phyloP scores from a whole-genome alignment of 2,329 filamentous ascomycete species.

The Cadophora malorum region DNA sequence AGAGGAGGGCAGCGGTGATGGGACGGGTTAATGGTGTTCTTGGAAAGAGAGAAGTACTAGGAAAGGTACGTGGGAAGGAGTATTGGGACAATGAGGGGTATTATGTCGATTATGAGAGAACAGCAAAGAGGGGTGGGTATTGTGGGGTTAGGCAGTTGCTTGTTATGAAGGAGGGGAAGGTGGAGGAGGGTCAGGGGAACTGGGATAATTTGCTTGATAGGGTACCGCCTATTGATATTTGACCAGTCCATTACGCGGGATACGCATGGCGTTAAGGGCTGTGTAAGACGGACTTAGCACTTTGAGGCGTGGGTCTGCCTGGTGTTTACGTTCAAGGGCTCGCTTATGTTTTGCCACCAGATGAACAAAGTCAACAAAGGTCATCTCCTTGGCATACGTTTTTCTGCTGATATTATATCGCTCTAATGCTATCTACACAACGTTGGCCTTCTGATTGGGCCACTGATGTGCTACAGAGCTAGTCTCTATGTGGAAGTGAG shows the following conservation, averaged over 20 bases:
- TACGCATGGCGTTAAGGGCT: too few species aligned
- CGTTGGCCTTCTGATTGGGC: neutral
- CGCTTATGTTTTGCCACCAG: too few species aligned
- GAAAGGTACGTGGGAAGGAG: slow-evolving; percentile 31
- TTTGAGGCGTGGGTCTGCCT: neutral
- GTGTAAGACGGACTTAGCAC: neutral
- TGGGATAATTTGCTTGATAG: slow-evolving; percentile 44
- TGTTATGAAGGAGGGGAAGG: slow-evolving; percentile 47
- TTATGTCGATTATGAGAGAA: slow-evolving; percentile 52
- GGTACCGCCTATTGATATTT: slow-evolving; percentile 39
- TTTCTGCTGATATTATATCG: too few species aligned
- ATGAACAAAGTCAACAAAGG: too few species aligned
- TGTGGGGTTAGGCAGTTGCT: slow-evolving; percentile 61
- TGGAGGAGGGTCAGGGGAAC: slow-evolving; percentile 42
- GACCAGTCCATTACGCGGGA: neutral
- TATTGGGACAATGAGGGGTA: slow-evolving; percentile 44
- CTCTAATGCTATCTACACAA: too few species aligned
- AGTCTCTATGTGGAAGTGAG: slow-evolving; percentile 5
- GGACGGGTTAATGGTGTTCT: too few species aligned
- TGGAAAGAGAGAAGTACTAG: slow-evolving; percentile 40
- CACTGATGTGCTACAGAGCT: slow-evolving; percentile 5
- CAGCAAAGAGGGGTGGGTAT: slow-evolving; percentile 58
- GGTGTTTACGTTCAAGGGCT: neutral
- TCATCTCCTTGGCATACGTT: too few species aligned
- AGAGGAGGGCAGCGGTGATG: too few species aligned